These are phyloP conservation scores for Arxiozyma heterogenica DNA, from an alignment of 1,139 yeast genomes.

Conservation along the genomic window DNA sequence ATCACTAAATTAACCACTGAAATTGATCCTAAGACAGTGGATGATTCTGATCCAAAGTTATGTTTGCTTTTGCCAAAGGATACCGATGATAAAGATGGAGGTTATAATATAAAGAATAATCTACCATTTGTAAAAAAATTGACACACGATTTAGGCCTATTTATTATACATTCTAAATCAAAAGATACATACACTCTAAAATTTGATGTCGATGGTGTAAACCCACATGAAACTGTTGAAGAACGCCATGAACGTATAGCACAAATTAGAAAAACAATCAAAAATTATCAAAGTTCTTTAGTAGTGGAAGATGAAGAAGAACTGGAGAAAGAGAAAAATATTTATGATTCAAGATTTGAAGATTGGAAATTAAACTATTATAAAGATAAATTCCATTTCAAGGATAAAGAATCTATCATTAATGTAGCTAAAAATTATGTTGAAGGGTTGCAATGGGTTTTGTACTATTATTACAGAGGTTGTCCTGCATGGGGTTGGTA, in stretches of 20 bases:
- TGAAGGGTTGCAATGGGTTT: constrained; percentile 94
- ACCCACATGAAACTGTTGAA: constrained; percentile 54
- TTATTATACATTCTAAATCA: constrained; percentile 53
- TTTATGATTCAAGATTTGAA: constrained; percentile 66
- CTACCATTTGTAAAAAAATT: constrained; percentile 52
- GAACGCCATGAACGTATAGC: constrained; percentile 45
- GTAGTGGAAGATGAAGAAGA: constrained; percentile 54
- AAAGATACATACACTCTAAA: constrained; percentile 46
- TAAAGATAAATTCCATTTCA: constrained; percentile 61
- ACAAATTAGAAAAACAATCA: constrained; percentile 37
- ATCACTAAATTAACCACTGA: constrained; percentile 39
- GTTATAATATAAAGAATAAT: constrained; percentile 40
- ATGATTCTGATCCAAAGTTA: constrained; percentile 42
- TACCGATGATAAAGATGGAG: constrained; percentile 23
- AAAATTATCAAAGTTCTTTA: constrained; percentile 65
- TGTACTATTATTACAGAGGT: constrained; percentile 81
- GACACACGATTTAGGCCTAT: constrained; percentile 58
- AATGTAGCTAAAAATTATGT: constrained; percentile 72
- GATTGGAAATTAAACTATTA: constrained; percentile 81
- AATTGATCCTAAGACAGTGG: constrained; percentile 24
- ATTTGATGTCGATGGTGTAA: constrained; percentile 67
- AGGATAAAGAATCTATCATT: constrained; percentile 40
- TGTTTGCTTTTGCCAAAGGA: constrained; percentile 24
- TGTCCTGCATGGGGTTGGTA: constrained; percentile 96
- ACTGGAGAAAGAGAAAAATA: constrained; percentile 50